Conservation (phyloP, 2,329 filamentous ascomycete species). For the Botrytis hyacinthi region DNA sequence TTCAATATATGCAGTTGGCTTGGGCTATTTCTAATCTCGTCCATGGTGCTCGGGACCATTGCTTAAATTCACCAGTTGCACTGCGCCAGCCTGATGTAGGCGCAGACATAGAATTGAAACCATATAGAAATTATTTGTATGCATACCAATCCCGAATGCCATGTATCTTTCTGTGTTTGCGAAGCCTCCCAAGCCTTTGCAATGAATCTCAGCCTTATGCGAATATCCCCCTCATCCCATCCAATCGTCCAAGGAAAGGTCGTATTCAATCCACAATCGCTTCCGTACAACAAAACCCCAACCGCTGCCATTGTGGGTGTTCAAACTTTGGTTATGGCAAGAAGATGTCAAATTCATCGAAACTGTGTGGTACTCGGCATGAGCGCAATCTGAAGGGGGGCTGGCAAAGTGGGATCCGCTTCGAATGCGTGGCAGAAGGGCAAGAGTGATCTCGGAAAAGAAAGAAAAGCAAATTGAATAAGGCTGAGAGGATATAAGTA, state of each 20-base stretch:
- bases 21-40: conserved; percentile 14
- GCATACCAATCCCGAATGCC: conserved; percentile 35
- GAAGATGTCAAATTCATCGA: conserved; percentile 40
- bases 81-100: conserved; percentile 14
- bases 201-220: conserved; percentile 40
- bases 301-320: conserved; percentile 46
- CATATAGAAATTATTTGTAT: conserved; percentile 26
- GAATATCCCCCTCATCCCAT: conserved; percentile 43
- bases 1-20: not conserved
- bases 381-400: conserved; percentile 17
- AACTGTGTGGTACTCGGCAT: conserved; percentile 30
- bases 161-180: conserved; percentile 28
- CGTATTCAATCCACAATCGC: conserved; percentile 43
- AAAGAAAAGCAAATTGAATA: not conserved
- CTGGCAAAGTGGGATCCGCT: conserved; percentile 23
- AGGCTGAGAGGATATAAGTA: conserved; percentile 12
- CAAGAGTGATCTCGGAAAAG: conserved; percentile 2
- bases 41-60: conserved; percentile 17
- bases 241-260: conserved; percentile 45
- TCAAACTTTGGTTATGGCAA: conserved; percentile 37
- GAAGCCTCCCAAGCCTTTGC: conserved; percentile 39
- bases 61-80: not conserved
- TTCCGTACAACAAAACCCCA: conserved; percentile 44
- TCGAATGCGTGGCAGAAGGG: conserved; percentile 4
- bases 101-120: conserved; percentile 10